Evolutionary conservation across 495 filamentous ascomycete species (phyloP).

Genomic region (Aspergillus steynii): DNA sequence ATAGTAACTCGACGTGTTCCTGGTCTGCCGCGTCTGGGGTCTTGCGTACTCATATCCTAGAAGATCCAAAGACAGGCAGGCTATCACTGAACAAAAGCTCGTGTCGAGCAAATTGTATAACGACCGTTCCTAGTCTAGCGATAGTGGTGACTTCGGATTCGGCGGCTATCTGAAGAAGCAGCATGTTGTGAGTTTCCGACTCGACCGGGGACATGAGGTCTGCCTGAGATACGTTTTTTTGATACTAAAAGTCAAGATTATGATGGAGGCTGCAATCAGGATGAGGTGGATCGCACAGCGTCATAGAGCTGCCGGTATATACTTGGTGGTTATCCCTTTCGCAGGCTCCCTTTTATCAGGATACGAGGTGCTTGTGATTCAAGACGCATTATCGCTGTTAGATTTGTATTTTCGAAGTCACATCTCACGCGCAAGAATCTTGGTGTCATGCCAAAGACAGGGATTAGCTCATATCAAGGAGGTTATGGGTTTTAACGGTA

Average conservation of each 20-base stretch:
- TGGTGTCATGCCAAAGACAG: no score
- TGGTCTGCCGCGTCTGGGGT: slow-evolving; percentile 2
- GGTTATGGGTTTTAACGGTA: no score
- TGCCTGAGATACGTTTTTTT: slow-evolving; percentile 16
- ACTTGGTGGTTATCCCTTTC: not conserved
- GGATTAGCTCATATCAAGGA: no score
- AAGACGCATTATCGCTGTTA: not conserved
- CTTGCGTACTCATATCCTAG: slow-evolving; percentile 2
- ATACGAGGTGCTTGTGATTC: not conserved
- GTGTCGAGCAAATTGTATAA: slow-evolving; percentile 20
- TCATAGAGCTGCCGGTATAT: slow-evolving; percentile 10
- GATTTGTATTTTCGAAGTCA: not conserved
- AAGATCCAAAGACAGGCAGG: slow-evolving; percentile 24
- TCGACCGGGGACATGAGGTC: slow-evolving; percentile 16
- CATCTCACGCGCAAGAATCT: no score
- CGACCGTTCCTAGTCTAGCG: slow-evolving; percentile 16
- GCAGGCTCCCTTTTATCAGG: not conserved
- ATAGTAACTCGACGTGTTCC: slow-evolving; percentile 15
- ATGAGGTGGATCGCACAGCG: slow-evolving; percentile 19
- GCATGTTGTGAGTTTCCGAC: slow-evolving; percentile 19
- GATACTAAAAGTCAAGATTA: slow-evolving; percentile 17
- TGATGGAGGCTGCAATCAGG: slow-evolving; percentile 15
- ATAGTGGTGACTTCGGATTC: slow-evolving; percentile 22
- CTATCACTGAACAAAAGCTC: slow-evolving; percentile 24
- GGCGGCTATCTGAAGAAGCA: slow-evolving; percentile 24